Evolutionary conservation across 2,329 filamentous ascomycete genomes (phyloP), one percentile per base, ranked within the genome.

Genomic region (Talaromyces sp.): DNA sequence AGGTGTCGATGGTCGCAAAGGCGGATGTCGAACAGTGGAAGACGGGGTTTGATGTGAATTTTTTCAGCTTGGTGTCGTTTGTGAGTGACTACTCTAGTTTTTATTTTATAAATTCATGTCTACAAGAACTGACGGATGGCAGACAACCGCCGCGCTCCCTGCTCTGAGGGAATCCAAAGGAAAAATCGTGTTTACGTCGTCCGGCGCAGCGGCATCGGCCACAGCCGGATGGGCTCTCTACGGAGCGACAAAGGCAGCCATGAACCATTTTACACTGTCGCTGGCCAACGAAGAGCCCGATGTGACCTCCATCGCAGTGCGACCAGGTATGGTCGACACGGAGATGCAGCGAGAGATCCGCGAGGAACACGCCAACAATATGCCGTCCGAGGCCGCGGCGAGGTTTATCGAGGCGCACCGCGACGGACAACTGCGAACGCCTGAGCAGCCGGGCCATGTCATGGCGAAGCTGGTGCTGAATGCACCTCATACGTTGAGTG

Each of bases 311-410:
- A 77, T 96, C 0, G 82, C 90, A 0, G 79, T 97, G 35, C 82
- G 87, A 4, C 93, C 93, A 0, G 93, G 93, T 2, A 86, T 90
- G 52, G 89, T 96, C 8, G 89, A 96, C 70, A 97, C 93, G 0
- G 88, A 88, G 56, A 97, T 97, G 93, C 93, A 96, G 73, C 82
- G 82, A n/a, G 84, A 89, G 60, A 84, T 99, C 60, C 82, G 95
- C 56, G 87, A 92, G 53, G 83, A 86, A 61, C 89, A 95, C 73
- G 80, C 82, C 8, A 80, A 77, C 27, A 76, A 75, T 14, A 86
- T 90, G 83, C 82, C 84, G 65, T 75, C 76, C 19, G 79, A 81
- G 58, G 83, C 87, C 66, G 27, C 31, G 27, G 29, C 49, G 17
- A 52, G 13, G 14, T 52, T 52, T 52, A 52, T 52, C 6, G 80